Percentiles rank a stretch among this genome's conserved stretches.
These are phyloP conservation scores for Elongisporangium prolatum DNA, from an alignment of 352 stramenopile species.

Conservation along the genomic window DNA sequence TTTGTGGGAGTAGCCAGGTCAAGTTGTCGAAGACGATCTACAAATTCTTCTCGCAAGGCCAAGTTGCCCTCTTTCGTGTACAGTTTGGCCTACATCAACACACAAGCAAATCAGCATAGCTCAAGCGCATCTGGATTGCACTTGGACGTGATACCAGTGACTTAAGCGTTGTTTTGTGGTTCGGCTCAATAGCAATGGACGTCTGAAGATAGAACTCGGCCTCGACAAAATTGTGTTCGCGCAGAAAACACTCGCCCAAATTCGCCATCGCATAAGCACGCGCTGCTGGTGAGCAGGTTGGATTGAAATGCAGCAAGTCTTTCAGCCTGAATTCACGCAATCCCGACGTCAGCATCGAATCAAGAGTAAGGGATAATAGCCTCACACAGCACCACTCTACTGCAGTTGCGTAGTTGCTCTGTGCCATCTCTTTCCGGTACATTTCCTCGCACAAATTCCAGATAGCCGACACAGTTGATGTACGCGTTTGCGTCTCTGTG, in stretches of 20 bases:
- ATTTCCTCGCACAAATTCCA: conserved; percentile 6
- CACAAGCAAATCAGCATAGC: too few species aligned
- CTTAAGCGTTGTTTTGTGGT: conserved; percentile 13
- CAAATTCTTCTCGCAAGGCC: too few species aligned
- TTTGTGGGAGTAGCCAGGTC: too few species aligned
- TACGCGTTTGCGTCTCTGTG: background rate
- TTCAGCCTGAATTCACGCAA: conserved; percentile 10
- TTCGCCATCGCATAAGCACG: conserved; percentile 9
- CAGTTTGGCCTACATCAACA: too few species aligned
- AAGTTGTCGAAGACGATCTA: too few species aligned
- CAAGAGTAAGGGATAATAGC: too few species aligned
- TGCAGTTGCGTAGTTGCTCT: background rate
- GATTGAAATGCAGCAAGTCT: conserved; percentile 12
- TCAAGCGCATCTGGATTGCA: too few species aligned
- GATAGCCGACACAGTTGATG: background rate
- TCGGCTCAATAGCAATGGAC: conserved; percentile 10
- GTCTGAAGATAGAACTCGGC: conserved; percentile 23
- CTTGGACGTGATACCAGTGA: too few species aligned
- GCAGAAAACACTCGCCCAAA: conserved; percentile 16
- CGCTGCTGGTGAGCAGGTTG: conserved; percentile 3
- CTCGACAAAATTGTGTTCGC: conserved; percentile 12
- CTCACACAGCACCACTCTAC: conserved; percentile 7
- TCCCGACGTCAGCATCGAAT: too few species aligned
- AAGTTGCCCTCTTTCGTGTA: too few species aligned
- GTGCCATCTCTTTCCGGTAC: conserved; percentile 1